These are phyloP conservation scores for Clathrus columnatus DNA, from an alignment of 768 basidiomycete species.

Conservation along the genomic window DNA sequence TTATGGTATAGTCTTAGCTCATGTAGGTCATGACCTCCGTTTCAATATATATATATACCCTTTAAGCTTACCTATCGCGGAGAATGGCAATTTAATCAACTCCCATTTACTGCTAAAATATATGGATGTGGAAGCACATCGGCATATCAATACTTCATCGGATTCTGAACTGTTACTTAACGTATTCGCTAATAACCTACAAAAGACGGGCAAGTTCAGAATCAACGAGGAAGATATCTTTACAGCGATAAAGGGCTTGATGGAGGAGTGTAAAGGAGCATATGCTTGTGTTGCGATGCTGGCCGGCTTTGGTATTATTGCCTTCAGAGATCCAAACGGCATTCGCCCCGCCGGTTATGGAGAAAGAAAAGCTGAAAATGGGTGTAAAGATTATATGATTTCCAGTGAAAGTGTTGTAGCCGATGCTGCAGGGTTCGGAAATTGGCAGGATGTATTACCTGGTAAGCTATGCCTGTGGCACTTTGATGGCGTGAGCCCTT, in stretches of 20 bases:
- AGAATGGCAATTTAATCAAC: constrained; percentile 99
- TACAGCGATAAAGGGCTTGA: constrained; percentile 82
- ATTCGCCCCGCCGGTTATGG: constrained; percentile 91
- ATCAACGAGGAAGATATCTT: constrained; percentile 99
- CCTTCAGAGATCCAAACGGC: constrained; percentile 96
- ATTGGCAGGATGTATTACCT: constrained; percentile 91
- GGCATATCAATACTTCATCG: constrained; percentile 97
- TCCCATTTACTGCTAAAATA: constrained; percentile 77
- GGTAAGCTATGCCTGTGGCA: constrained; percentile 36
- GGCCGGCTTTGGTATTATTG: constrained; percentile 96
- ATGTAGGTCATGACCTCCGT: constrained; percentile 49
- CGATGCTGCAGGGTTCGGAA: constrained; percentile 82
- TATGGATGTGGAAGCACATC: constrained; percentile 93
- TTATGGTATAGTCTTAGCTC: constrained; percentile 96
- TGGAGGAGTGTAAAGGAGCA: constrained; percentile 81
- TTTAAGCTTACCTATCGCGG: too few species aligned
- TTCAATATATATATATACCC: too few species aligned
- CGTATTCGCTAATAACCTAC: constrained; percentile 94
- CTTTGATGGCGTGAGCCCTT: constrained; percentile 1
- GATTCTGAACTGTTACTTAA: constrained; percentile 97
- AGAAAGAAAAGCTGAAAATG: constrained; percentile 41
- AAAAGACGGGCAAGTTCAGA: constrained; percentile 96
- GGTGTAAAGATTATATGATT: constrained; percentile 81
- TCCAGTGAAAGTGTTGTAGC: constrained; percentile 95
- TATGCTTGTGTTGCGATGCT: constrained; percentile 99